Conservation (phyloP, 352 stramenopile genomes). For the Elongisporangium anandrum region DNA sequence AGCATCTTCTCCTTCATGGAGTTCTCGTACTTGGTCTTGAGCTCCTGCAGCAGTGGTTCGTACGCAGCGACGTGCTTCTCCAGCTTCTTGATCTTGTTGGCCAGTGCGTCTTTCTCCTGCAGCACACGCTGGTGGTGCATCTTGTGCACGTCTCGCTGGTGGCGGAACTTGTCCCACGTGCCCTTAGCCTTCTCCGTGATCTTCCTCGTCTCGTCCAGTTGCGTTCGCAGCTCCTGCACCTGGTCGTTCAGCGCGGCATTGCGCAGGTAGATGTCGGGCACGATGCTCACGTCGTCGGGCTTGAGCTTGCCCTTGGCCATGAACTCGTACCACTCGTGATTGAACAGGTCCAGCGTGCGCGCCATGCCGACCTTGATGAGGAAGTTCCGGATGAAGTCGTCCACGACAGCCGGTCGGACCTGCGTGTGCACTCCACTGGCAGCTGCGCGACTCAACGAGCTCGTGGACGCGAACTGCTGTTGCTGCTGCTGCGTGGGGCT, state of each 20-base stretch:
- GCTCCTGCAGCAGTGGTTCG: conserved; percentile 90
- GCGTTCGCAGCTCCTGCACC: conserved; percentile 73
- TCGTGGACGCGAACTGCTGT: conserved; percentile 4
- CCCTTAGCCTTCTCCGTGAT: conserved; percentile 89
- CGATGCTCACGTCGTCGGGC: conserved; percentile 85
- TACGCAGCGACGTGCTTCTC: conserved; percentile 90
- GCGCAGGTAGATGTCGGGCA: conserved; percentile 93
- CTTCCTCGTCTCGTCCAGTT: conserved; percentile 86
- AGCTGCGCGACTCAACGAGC: conserved; percentile 10
- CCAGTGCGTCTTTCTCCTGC: conserved; percentile 93
- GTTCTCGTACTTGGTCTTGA: conserved; percentile 92
- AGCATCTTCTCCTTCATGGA: conserved; percentile 98
- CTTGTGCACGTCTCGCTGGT: conserved; percentile 93
- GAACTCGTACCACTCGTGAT: conserved; percentile 96
- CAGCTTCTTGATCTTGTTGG: conserved; percentile 88
- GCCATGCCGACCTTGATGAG: conserved; percentile 91
- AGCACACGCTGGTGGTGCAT: conserved; percentile 95
- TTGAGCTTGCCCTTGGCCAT: conserved; percentile 89
- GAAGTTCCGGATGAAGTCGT: conserved; percentile 96
- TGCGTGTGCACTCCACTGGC: conserved; percentile 39
- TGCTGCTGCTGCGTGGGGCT: conserved; percentile 9
- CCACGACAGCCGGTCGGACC: conserved; percentile 83
- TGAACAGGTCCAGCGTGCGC: conserved; percentile 91
- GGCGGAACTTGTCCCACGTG: conserved; percentile 95
- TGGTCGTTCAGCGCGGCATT: conserved; percentile 92